Conservation (phyloP, 2,329 filamentous ascomycete species). For the Metarhizium album region DNA sequence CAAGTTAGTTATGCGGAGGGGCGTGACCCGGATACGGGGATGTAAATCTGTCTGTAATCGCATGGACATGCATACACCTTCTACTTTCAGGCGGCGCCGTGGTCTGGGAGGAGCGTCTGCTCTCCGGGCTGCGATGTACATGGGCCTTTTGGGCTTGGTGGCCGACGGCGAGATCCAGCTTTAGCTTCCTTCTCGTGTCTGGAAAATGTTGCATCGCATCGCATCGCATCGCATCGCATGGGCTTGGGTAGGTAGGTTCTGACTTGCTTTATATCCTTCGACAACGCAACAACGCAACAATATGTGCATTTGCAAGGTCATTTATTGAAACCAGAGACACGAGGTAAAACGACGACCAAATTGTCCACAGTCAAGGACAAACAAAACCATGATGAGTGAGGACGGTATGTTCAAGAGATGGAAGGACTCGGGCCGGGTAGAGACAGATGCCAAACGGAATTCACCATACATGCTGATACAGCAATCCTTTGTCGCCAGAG, state of each 20-base stretch:
- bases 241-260: background rate
- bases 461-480: background rate
- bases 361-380: too few species aligned
- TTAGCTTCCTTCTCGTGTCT: background rate
- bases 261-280: background rate
- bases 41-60: slow-evolving; percentile 6
- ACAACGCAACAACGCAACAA: too few species aligned
- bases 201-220: background rate
- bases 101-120: background rate
- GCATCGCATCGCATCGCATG: background rate
- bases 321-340: background rate
- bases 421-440: too few species aligned
- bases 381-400: too few species aligned
- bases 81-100: background rate
- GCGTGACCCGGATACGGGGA: slow-evolving; percentile 17
- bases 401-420: too few species aligned
- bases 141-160: background rate
- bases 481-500: background rate
- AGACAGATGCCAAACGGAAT: background rate
- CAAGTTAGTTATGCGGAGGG: slow-evolving; percentile 29
- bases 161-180: background rate
- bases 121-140: slow-evolving; percentile 6
- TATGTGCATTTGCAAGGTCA: background rate
- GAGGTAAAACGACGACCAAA: background rate
- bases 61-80: background rate